These are phyloP conservation scores for Halteria grandinella DNA, from an alignment of 73 alveolate species.

Conservation along the genomic window DNA sequence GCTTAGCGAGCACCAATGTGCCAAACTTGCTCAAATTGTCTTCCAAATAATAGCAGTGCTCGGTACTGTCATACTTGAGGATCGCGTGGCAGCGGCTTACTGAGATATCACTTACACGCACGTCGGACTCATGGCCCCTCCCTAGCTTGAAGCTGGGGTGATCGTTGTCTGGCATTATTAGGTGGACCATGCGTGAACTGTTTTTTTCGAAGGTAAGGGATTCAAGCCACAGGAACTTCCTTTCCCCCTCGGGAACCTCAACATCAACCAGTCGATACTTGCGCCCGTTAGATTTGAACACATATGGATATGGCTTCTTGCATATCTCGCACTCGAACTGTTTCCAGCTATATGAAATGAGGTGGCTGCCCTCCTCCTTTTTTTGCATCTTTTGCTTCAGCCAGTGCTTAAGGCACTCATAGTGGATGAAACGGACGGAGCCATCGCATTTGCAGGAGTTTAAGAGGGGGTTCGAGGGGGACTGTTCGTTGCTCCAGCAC, in stretches of 20 bases:
- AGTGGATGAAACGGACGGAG: slow-evolving; percentile 84
- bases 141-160: slow-evolving; percentile 26
- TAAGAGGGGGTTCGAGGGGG: slow-evolving; percentile 83
- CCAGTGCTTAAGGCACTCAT: slow-evolving; percentile 84
- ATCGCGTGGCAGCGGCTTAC: slow-evolving; percentile 55
- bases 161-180: slow-evolving; percentile 23
- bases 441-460: slow-evolving; percentile 93
- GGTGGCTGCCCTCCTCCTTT: slow-evolving; percentile 65
- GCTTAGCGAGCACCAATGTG: slow-evolving; percentile 71
- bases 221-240: slow-evolving; percentile 49
- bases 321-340: slow-evolving; percentile 88
- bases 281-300: slow-evolving; percentile 42
- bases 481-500: slow-evolving; percentile 74
- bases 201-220: slow-evolving; percentile 69
- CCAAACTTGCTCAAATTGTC: slow-evolving; percentile 86
- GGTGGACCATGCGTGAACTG: slow-evolving; percentile 65
- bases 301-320: slow-evolving; percentile 83
- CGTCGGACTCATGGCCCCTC: slow-evolving; percentile 57
- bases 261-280: slow-evolving; percentile 59
- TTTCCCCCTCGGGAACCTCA: slow-evolving; percentile 55
- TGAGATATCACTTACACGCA: slow-evolving; percentile 50
- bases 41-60: slow-evolving; percentile 63
- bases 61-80: slow-evolving; percentile 22
- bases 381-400: slow-evolving; percentile 66
- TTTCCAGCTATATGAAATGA: slow-evolving; percentile 71